Base-by-base conservation (phyloP, 148 eudicot species). In the Suaeda aralocaspica region DNA sequence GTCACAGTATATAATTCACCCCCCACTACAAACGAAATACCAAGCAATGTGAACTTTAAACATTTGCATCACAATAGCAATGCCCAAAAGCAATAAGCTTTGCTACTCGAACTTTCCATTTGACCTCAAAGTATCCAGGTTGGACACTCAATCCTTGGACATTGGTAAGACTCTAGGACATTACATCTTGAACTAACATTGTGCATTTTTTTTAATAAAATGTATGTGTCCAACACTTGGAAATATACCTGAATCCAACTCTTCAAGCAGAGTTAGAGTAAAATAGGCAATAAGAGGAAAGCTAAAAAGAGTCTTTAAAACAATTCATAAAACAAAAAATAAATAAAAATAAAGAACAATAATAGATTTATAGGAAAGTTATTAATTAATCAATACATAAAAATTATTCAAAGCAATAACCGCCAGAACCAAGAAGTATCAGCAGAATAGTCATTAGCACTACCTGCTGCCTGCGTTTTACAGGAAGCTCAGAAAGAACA, bases 381-480 rank as follows among this genome's bases (percentile, higher is more conserved):
- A 4, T 13, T 15, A 46, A 46, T 13, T 12, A 5, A 12, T 15
- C 33, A 74, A 67, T 2, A 68, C 4, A 24, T 13, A 21, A 11
- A 67, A 51, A 60, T 45, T 55, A 49, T 41, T 31, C 18, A 45
- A 28, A 72, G 36, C 24, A 56, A 58, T 30, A 8, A 65, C 18
- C 41, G 59, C 14, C 18, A 73, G 58, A 42, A 10, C 31, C 24
- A 66, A 3, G 41, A 21, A 49, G 33, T 58, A 46, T 28, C 25
- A 56, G 58, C 49, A 70, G 31, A 31, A 31, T 28, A 58, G 42
- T 59, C 15, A 19, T 58, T 41, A 45, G 30, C 36, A 51, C 63
- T 74, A 93, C 98, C 95, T 94, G 98, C 78, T 94, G 97, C 79
- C 98, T 89, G 66, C 96, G 95, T 78, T 94, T 94, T 76, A 82